phyloP scores from a whole-genome alignment of 495 filamentous ascomycete genomes.

The Penicillium odoratum region DNA sequence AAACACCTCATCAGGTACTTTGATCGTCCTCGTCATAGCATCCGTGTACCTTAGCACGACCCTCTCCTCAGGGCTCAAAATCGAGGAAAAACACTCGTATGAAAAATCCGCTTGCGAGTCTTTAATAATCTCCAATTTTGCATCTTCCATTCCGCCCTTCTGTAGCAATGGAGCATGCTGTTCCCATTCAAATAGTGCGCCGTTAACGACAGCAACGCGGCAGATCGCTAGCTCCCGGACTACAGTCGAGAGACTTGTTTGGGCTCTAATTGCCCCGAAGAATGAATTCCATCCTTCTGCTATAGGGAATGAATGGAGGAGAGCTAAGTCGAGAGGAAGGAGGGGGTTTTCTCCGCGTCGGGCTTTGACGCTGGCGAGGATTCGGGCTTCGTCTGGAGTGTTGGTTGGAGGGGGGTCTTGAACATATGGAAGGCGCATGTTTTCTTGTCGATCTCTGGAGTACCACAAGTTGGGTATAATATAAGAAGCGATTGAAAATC shows the following conservation, averaged over 20 bases:
- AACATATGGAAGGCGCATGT: constrained; percentile 73
- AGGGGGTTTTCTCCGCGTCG: constrained; percentile 64
- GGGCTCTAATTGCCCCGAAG: constrained; percentile 69
- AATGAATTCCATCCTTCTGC: constrained; percentile 83
- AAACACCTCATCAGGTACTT: constrained; percentile 65
- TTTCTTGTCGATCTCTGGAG: too few relatives aligned
- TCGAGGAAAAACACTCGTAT: constrained; percentile 9
- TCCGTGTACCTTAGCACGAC: constrained; percentile 70
- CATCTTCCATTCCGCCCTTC: constrained; percentile 51
- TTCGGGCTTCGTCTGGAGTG: constrained; percentile 47
- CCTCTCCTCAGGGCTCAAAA: constrained; percentile 59
- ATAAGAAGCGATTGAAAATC: too few relatives aligned
- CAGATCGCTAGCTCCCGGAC: constrained; percentile 73
- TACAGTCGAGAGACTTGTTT: constrained; percentile 57
- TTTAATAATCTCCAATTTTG: constrained; percentile 37
- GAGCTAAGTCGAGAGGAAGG: constrained; percentile 68
- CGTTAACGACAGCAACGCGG: constrained; percentile 70
- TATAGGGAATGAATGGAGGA: constrained; percentile 70
- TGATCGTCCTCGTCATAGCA: constrained; percentile 68
- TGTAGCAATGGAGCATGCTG: constrained; percentile 68
- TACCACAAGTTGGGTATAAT: too few relatives aligned
- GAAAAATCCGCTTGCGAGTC: constrained; percentile 28
- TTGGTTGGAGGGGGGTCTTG: constrained; percentile 53
- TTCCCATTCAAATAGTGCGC: constrained; percentile 77
- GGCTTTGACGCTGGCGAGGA: constrained; percentile 60